Percentiles rank a stretch among this genome's conserved stretches.
Evolutionary conservation across 225 moss, liverwort and hornwort species (phyloP).

Genomic region (Sphagnum contortum): DNA sequence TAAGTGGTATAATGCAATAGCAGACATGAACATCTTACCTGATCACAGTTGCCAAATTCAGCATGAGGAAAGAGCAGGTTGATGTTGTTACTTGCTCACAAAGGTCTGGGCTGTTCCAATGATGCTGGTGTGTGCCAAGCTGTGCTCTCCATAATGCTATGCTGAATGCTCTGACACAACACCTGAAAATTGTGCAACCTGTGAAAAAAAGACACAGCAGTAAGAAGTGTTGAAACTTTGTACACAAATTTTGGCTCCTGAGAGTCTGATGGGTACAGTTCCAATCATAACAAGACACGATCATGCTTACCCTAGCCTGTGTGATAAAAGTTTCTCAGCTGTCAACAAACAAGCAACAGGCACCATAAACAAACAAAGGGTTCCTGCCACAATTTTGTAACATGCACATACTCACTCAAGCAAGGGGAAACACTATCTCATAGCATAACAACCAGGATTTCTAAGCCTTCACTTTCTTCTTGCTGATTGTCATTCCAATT

Average conservation of each 20-base stretch:
- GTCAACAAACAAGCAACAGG: slow-evolving; percentile 2
- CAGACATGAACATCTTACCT: slow-evolving; percentile 27
- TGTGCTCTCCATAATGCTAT: slow-evolving; percentile 87
- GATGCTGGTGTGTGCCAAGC: slow-evolving; percentile 57
- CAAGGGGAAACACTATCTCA: slow-evolving; percentile 34
- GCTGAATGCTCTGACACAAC: slow-evolving; percentile 91
- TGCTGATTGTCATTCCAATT: slow-evolving; percentile 29
- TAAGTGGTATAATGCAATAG: too few species aligned
- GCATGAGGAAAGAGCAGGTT: slow-evolving; percentile 83
- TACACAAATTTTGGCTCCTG: too few species aligned
- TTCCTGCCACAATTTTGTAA: too few species aligned
- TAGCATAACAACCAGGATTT: slow-evolving; percentile 92
- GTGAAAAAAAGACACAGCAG: neutral
- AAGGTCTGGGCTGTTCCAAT: slow-evolving; percentile 95
- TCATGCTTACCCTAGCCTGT: slow-evolving; percentile 61
- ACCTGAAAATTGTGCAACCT: slow-evolving; percentile 91
- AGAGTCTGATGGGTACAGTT: neutral
- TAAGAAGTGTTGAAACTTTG: too few species aligned
- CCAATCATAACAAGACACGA: too few species aligned
- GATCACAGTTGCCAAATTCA: slow-evolving; percentile 91
- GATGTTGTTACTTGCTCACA: slow-evolving; percentile 95
- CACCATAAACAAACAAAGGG: too few species aligned
- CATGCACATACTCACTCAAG: neutral
- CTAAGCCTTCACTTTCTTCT: slow-evolving; percentile 90
- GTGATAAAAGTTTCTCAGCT: slow-evolving; percentile 87